Conservation (phyloP, 768 basidiomycete species). For the Phaeotremella fagi region DNA sequence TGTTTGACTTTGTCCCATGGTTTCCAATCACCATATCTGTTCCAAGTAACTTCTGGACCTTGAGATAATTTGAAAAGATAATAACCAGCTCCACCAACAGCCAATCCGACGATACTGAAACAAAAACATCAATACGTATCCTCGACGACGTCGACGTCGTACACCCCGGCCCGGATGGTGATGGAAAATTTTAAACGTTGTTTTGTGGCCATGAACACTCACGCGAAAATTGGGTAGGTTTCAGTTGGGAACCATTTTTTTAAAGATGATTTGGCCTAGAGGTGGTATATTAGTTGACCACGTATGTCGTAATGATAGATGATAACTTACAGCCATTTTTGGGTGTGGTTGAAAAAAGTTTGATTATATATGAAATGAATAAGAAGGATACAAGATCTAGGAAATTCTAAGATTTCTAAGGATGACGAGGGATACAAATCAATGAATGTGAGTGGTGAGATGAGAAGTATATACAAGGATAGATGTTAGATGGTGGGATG, state of each 20-base stretch:
- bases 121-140: constrained; percentile 40
- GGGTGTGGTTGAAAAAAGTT: no score
- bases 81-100: constrained; percentile 59
- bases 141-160: neutral
- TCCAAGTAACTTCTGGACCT: constrained; percentile 56
- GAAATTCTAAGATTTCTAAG: no score
- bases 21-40: constrained; percentile 66
- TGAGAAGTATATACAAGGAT: no score
- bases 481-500: no score
- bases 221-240: constrained; percentile 50
- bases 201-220: neutral
- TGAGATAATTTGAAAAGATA: constrained; percentile 64
- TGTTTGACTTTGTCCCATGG: constrained; percentile 67
- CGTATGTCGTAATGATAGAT: neutral
- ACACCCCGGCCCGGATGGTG: no score
- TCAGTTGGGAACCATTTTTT: constrained; percentile 68
- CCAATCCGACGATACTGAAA: constrained; percentile 54
- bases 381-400: no score
- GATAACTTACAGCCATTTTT: neutral
- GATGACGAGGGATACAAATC: no score
- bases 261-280: constrained; percentile 13
- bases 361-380: no score
- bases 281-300: neutral
- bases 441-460: no score
- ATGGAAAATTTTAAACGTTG: no score